Base-by-base conservation (phyloP, 305 asterid species). In the Nicotiana rustica region DNA sequence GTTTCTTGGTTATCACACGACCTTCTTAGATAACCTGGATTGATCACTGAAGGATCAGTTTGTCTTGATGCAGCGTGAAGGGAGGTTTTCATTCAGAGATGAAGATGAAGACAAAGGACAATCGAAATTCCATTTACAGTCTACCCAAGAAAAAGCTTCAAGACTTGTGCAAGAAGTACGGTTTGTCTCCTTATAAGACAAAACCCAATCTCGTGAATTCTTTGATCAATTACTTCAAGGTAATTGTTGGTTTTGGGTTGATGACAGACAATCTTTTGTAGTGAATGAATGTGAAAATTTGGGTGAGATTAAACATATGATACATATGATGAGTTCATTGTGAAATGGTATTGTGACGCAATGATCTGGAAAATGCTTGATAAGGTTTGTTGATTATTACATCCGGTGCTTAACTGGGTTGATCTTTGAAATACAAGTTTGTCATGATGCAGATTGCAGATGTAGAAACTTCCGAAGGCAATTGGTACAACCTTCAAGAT, bases 171-270 rank as follows among this genome's bases (percentile, higher is more conserved):
- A 77, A 41, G 82, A 79, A 66, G 68, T 79, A 67, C 18, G 82
- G 62, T 55, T 68, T 77, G 82, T 83, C 82, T 83, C 85, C 85
- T 65, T 78, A 83, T 35, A 77, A 77, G 79, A 77, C 85, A 77
- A 77, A 77, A 83, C 79, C 79, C 41, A 36, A 65, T 77, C 80
- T 83, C 19, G 70, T 66, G 61, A 55, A 55, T 77, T 83, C 85
- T 18, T 70, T 83, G 85, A 69, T 78, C 60, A 67, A 80, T 69
- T 67, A 65, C 71, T 83, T 77, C 69, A 83, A 83, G 85, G 85
- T 83, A 81, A 67, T 33, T 75, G 29, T 75, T 75, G 65, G 80
- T 5, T 75, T 77, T 14, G 47, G 71, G 79, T 77, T 47, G 66
- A 81, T 52, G 47, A 52, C 55, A 75, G 65, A 75, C 65, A 2